phyloP scores from a whole-genome alignment of 1,139 yeast genomes.

The Taiozyma sp. region DNA sequence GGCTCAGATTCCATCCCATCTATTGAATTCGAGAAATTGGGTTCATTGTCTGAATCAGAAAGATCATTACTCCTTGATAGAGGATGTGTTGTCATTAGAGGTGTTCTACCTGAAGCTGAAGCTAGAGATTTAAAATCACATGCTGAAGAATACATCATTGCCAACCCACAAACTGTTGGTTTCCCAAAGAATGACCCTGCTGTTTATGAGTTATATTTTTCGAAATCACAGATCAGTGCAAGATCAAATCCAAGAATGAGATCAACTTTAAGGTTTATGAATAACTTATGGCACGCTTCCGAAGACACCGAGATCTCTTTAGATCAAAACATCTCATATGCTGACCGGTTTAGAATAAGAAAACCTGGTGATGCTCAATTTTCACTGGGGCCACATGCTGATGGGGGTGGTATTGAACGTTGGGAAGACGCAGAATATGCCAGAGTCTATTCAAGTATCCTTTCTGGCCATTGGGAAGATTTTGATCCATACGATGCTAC shows the following conservation, averaged over 20 bases:
- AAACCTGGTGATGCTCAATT: conserved; percentile 31
- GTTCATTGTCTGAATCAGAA: conserved; percentile 9
- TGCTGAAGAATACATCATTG: conserved; percentile 22
- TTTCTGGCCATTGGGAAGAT: conserved; percentile 42
- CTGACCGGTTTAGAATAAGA: conserved; percentile 34
- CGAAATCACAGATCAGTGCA: conserved; percentile 37
- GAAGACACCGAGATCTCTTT: conserved; percentile 27
- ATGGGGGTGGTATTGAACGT: conserved; percentile 42
- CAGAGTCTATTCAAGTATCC: conserved; percentile 33
- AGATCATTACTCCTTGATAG: conserved; percentile 13
- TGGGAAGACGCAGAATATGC: conserved; percentile 35
- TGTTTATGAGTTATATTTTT: conserved; percentile 37
- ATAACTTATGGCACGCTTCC: conserved; percentile 31
- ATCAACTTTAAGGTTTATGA: conserved; percentile 28
- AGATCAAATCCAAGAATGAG: conserved; percentile 36
- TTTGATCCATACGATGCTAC: conserved; percentile 40
- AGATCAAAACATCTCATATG: conserved; percentile 32
- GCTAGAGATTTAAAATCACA: conserved; percentile 25
- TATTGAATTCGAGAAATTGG: conserved; percentile 18
- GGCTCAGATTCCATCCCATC: conserved; percentile 20
- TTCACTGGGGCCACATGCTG: conserved; percentile 21
- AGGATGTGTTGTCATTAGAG: conserved; percentile 30
- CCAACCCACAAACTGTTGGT: conserved; percentile 32
- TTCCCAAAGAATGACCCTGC: conserved; percentile 29
- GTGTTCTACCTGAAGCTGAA: conserved; percentile 26